Percentiles rank a stretch among this genome's conserved stretches.
Conservation (phyloP, 1,284 basidiomycete genomes). For the Naganishia liquefaciens region DNA sequence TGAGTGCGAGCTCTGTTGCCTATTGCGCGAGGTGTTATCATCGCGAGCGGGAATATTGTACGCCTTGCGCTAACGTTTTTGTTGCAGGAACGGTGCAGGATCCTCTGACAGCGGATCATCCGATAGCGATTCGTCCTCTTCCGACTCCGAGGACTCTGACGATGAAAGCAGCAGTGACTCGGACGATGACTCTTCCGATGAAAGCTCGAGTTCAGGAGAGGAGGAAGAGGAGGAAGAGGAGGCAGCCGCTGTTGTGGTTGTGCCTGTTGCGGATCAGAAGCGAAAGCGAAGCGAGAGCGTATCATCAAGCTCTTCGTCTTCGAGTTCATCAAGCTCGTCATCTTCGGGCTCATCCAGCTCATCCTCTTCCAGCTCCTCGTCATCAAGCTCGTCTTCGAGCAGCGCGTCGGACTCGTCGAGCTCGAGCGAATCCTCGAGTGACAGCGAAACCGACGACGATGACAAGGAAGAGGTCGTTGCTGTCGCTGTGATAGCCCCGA, state of each 20-base stretch:
- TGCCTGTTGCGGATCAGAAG: slow-evolving; percentile 24
- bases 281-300: slow-evolving; percentile 42
- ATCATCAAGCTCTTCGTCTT: slow-evolving; percentile 42
- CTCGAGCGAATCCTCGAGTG: slow-evolving; percentile 20
- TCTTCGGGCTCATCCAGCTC: slow-evolving; percentile 35
- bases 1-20: background rate
- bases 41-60: background rate
- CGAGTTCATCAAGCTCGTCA: slow-evolving; percentile 33
- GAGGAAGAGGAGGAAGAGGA: slow-evolving; percentile 28
- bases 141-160: slow-evolving; percentile 26
- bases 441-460: background rate
- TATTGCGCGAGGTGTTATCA: background rate
- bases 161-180: slow-evolving; percentile 26
- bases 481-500: background rate
- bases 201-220: slow-evolving; percentile 25
- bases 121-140: slow-evolving; percentile 32
- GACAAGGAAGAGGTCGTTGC: background rate
- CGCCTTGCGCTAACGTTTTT: background rate
- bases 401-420: slow-evolving; percentile 29
- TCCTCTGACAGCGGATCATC: slow-evolving; percentile 4
- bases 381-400: slow-evolving; percentile 40
- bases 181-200: background rate
- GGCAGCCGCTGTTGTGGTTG: slow-evolving; percentile 4
- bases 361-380: slow-evolving; percentile 37
- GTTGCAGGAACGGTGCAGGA: slow-evolving; percentile 2